Base-by-base conservation (phyloP, 768 basidiomycete genomes). In the Naganishia onofrii region DNA sequence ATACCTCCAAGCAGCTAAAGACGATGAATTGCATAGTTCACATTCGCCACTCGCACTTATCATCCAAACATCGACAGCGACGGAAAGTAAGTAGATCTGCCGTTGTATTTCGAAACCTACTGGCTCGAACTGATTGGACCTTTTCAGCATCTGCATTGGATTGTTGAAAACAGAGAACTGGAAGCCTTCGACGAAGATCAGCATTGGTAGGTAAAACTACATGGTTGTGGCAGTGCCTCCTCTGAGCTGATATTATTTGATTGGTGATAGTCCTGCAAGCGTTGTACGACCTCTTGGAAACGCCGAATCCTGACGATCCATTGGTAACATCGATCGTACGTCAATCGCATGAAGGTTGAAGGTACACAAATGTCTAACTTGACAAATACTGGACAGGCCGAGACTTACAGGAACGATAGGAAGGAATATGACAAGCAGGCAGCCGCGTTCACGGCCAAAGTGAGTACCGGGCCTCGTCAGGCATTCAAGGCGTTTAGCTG, bases 61-160 rank as follows among this genome's bases (percentile, higher is more conserved):
- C 81, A 82, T 57, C 80, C 80, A 0, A 82, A 82, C 68, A 75
- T 82, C 42, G 81, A 82, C 67, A 77, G 76, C 57, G 81, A 82
- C 65, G 81, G 81, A 34, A 81, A 79, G 79, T 80, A 58, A 74
- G 79, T 71, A 10, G 12, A 51, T 19, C 4, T 29, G 42, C 21
- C 31, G 19, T 36, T 29, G 19, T 15, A 21, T 9, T 21, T 48
- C 26, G 1, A 19, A 28, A 55, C 26, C 26, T 38, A 7, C 28
- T 15, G 15, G 26, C 53, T 23, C 9, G 1, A 12, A 28, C 38
- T 44, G n/a, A n/a, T 12, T 42, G 1, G 4, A 21, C 42, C 15
- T 42, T 66, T n/a, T 23, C 68, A 80, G 79, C 66, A 78, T 82
- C 32, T 82, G 81, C 53, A 75, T 82, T 51, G 81, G 80, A 9